phyloP scores from a whole-genome alignment of 1,284 basidiomycete species.

The Ceratobasidium sp. region DNA sequence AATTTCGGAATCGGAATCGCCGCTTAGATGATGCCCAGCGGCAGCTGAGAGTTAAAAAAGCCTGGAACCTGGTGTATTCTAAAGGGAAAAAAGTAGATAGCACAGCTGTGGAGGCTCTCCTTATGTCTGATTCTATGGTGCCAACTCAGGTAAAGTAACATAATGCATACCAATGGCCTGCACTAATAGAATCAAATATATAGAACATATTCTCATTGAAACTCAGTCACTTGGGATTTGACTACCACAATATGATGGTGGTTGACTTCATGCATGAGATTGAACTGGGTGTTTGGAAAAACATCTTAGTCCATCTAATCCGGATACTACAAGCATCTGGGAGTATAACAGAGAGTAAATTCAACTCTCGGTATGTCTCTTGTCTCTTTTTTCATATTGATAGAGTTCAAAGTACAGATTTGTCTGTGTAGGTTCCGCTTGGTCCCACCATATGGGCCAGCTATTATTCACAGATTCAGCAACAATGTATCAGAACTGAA shows the following conservation, averaged over 20 bases:
- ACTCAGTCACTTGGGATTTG: conserved; percentile 44
- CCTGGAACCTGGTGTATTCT: conserved; percentile 12
- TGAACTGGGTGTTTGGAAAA: conserved; percentile 52
- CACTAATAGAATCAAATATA: neutral
- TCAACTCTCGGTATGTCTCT: conserved; percentile 44
- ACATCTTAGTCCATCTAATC: conserved; percentile 53
- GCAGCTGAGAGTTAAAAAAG: conserved; percentile 2
- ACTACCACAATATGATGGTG: conserved; percentile 43
- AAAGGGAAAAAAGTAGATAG: conserved; percentile 26
- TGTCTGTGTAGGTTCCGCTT: conserved; percentile 51
- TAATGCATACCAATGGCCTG: neutral
- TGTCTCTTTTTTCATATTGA: neutral
- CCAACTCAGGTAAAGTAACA: conserved; percentile 45
- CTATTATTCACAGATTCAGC: conserved; percentile 39
- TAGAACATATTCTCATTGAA: conserved; percentile 49
- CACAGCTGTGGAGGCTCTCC: conserved; percentile 38
- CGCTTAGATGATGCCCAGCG: conserved; percentile 4
- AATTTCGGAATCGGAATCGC: neutral
- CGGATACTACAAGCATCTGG: conserved; percentile 51
- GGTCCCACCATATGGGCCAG: conserved; percentile 47
- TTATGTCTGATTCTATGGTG: conserved; percentile 34
- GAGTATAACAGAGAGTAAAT: conserved; percentile 1
- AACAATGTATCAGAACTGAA: conserved; percentile 48
- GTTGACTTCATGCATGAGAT: conserved; percentile 49
- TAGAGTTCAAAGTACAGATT: neutral